Conservation (phyloP, 768 basidiomycete genomes). For the Phylloporus arenicola region DNA sequence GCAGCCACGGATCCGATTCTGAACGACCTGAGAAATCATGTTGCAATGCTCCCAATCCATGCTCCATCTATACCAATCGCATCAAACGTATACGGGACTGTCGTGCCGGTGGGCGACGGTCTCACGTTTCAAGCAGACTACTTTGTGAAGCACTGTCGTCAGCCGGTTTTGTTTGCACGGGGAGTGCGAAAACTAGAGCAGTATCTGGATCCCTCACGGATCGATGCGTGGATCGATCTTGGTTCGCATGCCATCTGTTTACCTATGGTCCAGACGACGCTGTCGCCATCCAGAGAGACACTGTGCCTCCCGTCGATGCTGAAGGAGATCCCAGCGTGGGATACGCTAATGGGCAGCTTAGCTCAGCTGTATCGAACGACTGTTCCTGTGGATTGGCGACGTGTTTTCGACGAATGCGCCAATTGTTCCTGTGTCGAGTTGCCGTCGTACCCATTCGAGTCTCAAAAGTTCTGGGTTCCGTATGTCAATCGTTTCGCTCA, state of each 20-base stretch:
- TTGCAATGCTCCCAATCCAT: slow-evolving; percentile 33
- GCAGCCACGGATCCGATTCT: slow-evolving; percentile 55
- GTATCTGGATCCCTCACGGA: slow-evolving; percentile 19
- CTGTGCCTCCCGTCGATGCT: slow-evolving; percentile 48
- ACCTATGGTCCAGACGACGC: slow-evolving; percentile 45
- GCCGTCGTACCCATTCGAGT: slow-evolving; percentile 64
- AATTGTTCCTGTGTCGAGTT: slow-evolving; percentile 42
- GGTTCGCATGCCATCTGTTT: slow-evolving; percentile 57
- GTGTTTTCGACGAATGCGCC: slow-evolving; percentile 44
- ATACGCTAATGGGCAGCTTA: slow-evolving; percentile 42
- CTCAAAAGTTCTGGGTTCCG: too few species aligned
- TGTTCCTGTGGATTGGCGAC: too few species aligned
- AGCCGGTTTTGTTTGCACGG: slow-evolving; percentile 50
- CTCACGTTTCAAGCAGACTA: slow-evolving; percentile 46
- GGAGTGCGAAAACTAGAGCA: slow-evolving; percentile 42
- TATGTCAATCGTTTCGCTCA: slow-evolving; percentile 31
- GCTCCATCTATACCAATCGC: slow-evolving; percentile 54
- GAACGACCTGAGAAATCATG: slow-evolving; percentile 41
- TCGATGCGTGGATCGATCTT: slow-evolving; percentile 59
- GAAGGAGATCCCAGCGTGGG: slow-evolving; percentile 40
- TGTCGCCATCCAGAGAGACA: slow-evolving; percentile 26
- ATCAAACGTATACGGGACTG: slow-evolving; percentile 54
- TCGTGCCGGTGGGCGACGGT: slow-evolving; percentile 49
- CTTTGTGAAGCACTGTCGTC: slow-evolving; percentile 52
- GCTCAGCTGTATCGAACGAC: slow-evolving; percentile 44